Evolutionary conservation across 345 rosid genomes (phyloP), one percentile per base, ranked within the genome.

Genomic region (Trapa bicornis): DNA sequence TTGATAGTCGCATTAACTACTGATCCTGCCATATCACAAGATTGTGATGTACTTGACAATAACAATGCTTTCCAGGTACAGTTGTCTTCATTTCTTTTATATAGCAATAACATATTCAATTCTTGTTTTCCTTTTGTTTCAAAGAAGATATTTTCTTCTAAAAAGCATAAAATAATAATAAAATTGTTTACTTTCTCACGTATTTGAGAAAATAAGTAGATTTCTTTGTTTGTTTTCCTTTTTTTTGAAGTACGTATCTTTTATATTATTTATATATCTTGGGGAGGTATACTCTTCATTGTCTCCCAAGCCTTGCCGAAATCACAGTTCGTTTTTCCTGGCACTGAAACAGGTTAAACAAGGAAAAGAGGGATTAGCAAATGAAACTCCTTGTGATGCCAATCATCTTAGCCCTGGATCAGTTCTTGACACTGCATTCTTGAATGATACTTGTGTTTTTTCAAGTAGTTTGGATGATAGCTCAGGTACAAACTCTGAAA

Each of bases 341-440:
- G 43, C 69, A 43, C 73, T 22, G 29, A 22, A 22, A 22, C 77
- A 87, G 88, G 68, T 65, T 32, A 75, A 78, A 68, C 68, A 58
- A 50, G 78, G 71, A 68, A 64, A 36, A 22, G 73, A 80, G 16
- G 76, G 73, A 67, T 77, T 72, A 69, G 64, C 72, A 1, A 53
- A 62, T 22, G 78, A 77, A 72, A 75, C 69, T 71, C 53, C 73
- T 15, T 43, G 53, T 35, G 81, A 81, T 43, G 72, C 80, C 41
- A 83, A 87, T 68, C 84, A 77, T 79, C 82, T 85, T 5, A 91
- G 99, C 66, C 99, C 99, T 2, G 97, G 95, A 63, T 91, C 97
- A 32, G 89, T 91, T 66, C 95, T 94, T 37, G 96, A 91, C 56
- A 92, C 96, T 68, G 80, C 96, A 14, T 91, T 88, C 81, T 90